These are phyloP conservation scores for Picea mariana DNA, from an alignment of 83 land plant genomes.

Conservation along the genomic window DNA sequence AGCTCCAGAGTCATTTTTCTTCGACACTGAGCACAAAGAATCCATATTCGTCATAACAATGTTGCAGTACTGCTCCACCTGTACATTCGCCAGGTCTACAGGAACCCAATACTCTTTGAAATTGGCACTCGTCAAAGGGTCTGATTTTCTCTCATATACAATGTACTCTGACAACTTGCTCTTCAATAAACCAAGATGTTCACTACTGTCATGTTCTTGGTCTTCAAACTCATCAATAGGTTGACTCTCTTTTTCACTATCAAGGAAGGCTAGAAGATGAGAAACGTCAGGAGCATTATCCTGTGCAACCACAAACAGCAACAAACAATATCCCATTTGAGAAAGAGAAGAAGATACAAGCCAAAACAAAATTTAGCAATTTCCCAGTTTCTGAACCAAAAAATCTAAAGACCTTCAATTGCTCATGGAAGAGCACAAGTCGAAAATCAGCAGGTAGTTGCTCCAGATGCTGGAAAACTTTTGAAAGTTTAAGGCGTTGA, in stretches of 20 bases:
- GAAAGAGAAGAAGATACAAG: no score
- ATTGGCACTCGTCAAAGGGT: conserved; percentile 23
- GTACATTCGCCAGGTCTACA: conserved; percentile 53
- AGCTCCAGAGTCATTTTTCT: conserved; percentile 43
- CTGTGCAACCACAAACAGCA: no score
- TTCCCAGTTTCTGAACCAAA: no score
- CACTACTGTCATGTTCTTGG: conserved; percentile 6
- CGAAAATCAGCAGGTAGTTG: no score
- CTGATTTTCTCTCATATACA: conserved; percentile 41
- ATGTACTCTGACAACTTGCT: conserved; percentile 29
- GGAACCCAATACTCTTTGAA: conserved; percentile 82
- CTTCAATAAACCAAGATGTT: conserved; percentile 24
- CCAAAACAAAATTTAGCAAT: no score
- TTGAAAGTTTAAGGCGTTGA: no score
- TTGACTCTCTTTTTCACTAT: neutral
- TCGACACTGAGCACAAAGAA: conserved; percentile 43
- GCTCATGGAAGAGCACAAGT: no score
- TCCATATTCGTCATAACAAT: conserved; percentile 44
- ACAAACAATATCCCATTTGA: no score
- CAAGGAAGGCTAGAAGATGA: conserved; percentile 38
- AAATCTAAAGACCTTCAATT: no score
- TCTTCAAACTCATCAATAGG: neutral
- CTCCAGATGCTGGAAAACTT: no score
- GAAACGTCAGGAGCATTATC: conserved; percentile 16
- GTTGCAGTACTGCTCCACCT: conserved; percentile 69